These are phyloP conservation scores for Starmerella bombicola DNA, from an alignment of 805 yeast genomes.

Conservation along the genomic window DNA sequence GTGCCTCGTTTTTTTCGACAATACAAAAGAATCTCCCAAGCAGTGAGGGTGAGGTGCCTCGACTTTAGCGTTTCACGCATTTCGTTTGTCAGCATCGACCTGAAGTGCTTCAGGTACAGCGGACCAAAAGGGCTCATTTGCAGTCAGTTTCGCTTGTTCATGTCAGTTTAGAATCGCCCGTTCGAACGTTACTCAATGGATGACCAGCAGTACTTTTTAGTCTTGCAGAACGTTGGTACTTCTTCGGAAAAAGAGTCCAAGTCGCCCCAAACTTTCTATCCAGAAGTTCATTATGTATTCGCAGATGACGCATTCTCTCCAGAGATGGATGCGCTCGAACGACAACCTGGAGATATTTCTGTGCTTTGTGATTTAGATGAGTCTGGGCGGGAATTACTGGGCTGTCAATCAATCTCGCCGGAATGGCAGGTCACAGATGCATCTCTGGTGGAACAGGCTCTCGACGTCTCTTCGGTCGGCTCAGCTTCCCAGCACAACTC, in stretches of 20 bases:
- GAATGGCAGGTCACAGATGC: constrained; percentile 30
- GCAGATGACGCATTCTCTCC: constrained; percentile 30
- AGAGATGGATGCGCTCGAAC: constrained; percentile 27
- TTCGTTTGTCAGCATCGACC: no score
- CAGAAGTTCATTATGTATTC: constrained; percentile 31
- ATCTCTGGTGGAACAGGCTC: constrained; percentile 17
- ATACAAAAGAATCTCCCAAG: no score
- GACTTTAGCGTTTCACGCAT: no score
- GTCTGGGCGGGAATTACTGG: constrained; percentile 24
- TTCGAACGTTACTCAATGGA: constrained; percentile 7
- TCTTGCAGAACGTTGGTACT: constrained; percentile 11
- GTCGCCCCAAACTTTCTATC: constrained; percentile 24
- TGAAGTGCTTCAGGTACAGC: no score
- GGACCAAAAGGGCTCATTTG: no score
- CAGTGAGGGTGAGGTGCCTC: no score
- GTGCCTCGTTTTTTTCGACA: no score
- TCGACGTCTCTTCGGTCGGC: constrained; percentile 8
- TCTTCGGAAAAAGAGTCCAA: constrained; percentile 8
- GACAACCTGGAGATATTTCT: constrained; percentile 25
- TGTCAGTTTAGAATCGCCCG: no score
- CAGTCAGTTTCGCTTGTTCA: no score
- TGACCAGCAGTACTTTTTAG: constrained; percentile 18
- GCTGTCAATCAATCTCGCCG: constrained; percentile 29
- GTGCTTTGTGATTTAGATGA: constrained; percentile 31
- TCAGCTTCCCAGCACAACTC: constrained; percentile 10